Percentiles rank a stretch among this genome's conserved stretches.
Evolutionary conservation across 2,329 filamentous ascomycete genomes (phyloP).

Genomic region (Penicillium frequentans): DNA sequence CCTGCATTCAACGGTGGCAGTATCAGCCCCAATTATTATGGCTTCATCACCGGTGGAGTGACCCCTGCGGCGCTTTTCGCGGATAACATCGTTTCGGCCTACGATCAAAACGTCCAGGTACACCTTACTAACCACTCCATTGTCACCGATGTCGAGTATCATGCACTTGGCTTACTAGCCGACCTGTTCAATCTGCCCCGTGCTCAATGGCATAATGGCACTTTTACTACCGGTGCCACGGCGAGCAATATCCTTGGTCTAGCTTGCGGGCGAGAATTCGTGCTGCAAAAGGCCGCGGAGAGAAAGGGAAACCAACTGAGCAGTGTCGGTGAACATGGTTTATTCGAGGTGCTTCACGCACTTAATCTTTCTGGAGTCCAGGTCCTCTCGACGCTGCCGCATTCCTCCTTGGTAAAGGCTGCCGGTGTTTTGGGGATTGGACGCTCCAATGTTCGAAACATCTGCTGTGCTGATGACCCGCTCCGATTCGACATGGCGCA

Average conservation of each 20-base stretch:
- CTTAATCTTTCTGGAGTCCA: slow-evolving; percentile 69
- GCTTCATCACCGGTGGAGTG: slow-evolving; percentile 81
- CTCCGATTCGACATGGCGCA: slow-evolving; percentile 69
- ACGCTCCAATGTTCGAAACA: slow-evolving; percentile 62
- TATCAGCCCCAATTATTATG: slow-evolving; percentile 71
- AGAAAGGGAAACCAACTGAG: slow-evolving; percentile 28
- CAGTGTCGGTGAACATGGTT: slow-evolving; percentile 67
- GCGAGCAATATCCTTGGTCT: slow-evolving; percentile 65
- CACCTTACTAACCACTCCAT: slow-evolving; percentile 76
- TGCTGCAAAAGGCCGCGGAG: slow-evolving; percentile 44
- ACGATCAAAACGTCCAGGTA: slow-evolving; percentile 82
- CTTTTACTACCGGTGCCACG: slow-evolving; percentile 75
- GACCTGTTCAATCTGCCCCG: slow-evolving; percentile 64
- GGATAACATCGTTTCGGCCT: slow-evolving; percentile 76
- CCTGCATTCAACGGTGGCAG: slow-evolving; percentile 66
- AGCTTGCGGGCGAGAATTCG: slow-evolving; percentile 67
- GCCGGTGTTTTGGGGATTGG: slow-evolving; percentile 81
- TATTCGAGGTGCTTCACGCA: slow-evolving; percentile 64
- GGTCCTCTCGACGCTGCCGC: slow-evolving; percentile 76
- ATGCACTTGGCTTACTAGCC: slow-evolving; percentile 67
- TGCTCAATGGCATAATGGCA: slow-evolving; percentile 66
- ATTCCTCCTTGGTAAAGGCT: slow-evolving; percentile 82
- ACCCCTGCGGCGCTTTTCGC: slow-evolving; percentile 78
- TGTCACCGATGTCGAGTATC: slow-evolving; percentile 73
- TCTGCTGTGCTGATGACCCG: slow-evolving; percentile 52